Evolutionary conservation across 2,329 filamentous ascomycete genomes (phyloP).

Genomic region (Rutstroemia sp.): DNA sequence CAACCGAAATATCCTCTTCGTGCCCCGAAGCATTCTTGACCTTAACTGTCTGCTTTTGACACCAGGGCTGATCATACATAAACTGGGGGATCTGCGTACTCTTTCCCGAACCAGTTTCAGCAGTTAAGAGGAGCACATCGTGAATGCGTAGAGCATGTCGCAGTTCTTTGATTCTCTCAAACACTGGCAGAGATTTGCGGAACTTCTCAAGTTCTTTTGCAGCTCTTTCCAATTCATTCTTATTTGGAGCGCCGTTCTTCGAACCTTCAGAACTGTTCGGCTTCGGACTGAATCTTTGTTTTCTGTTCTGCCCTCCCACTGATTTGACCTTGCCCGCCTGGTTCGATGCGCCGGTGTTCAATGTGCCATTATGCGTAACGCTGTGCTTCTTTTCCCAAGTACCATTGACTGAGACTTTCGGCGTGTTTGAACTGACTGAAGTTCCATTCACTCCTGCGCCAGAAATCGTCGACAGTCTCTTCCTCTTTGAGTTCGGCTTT

Average conservation of each 20-base stretch:
- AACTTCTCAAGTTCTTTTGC: constrained; percentile 19
- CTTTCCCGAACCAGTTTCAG: constrained; percentile 92
- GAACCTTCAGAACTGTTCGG: not conserved
- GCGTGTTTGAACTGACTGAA: not conserved
- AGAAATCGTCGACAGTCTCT: constrained; percentile 12
- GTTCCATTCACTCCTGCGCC: constrained; percentile 27
- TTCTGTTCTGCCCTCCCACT: not conserved
- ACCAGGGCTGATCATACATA: constrained; percentile 73
- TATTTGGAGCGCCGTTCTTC: constrained; percentile 4
- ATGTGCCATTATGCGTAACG: not conserved
- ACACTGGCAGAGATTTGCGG: constrained; percentile 28
- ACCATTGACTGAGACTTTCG: not conserved
- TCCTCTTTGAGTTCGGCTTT: constrained; percentile 23
- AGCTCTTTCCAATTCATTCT: constrained; percentile 15
- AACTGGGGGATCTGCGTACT: constrained; percentile 96
- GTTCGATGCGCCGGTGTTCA: not conserved
- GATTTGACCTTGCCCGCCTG: not conserved
- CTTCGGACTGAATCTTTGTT: not conserved
- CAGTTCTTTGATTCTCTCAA: constrained; percentile 25
- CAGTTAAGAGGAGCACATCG: constrained; percentile 76
- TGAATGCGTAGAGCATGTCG: constrained; percentile 22
- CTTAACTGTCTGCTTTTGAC: constrained; percentile 50
- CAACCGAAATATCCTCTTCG: constrained; percentile 46
- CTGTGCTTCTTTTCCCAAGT: not conserved
- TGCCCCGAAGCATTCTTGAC: constrained; percentile 31